Base-by-base conservation (phyloP, 495 filamentous ascomycete species). In the Tuber magnatum region DNA sequence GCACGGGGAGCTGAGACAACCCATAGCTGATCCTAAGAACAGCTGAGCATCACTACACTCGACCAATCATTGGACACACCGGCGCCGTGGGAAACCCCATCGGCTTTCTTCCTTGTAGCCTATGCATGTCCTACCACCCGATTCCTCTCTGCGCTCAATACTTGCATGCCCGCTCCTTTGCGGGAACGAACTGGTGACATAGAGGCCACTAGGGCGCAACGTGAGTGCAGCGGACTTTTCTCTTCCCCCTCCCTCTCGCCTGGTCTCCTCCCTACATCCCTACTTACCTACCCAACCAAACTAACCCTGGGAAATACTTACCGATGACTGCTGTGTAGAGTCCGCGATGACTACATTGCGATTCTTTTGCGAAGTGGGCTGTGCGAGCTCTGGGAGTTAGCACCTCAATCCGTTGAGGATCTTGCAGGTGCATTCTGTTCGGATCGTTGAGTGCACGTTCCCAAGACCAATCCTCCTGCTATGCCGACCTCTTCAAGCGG, bases 311-410 rank as follows among this genome's bases (percentile, higher is more conserved):
- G 48, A 48, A 35, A 65, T 28, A 77, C 46, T 70, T 78, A 74
- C 76, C 70, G 77, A 79, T 79, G 77, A 79, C 77, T 79, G 78
- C 72, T 76, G 73, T 71, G 68, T 72, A 72, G 73, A 79, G 77
- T 79, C 77, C 70, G 39, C 71, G n/a, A 51, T 79, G 77, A 65
- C 56, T 65, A 65, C 56, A 65, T 65, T 65, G 65, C 78, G 77
- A 79, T 79, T 72, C 75, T 75, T 75, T 39, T 70, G 38, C 38
- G 56, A 70, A 72, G 77, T 79, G 68, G 77, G 77, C 77, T 79
- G 77, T 79, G 77, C 78, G 72, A 35, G 56, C 14, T 32, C 56
- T 76, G 65, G n/a, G 51, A 71, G 38, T 72, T 73, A 72, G 75
- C 42, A 73, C 39, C 75, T 12, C 28, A 20, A 65, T 3, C 28